Percentiles rank a stretch among this genome's conserved stretches.
phyloP scores from a whole-genome alignment of 2,329 filamentous ascomycete genomes.

The Verticillium klebahnii region DNA sequence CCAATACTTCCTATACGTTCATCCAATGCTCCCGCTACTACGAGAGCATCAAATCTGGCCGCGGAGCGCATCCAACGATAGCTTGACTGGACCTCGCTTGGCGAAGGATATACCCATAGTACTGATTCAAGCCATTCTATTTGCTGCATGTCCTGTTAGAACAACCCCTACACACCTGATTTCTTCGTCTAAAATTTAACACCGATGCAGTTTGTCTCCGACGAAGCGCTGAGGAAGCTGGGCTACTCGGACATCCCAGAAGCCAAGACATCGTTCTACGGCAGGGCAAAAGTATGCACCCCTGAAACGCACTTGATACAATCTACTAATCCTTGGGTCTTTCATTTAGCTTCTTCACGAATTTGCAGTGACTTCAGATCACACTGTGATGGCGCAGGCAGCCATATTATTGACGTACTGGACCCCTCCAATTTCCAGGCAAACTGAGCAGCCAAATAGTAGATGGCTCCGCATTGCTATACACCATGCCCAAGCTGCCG shows the following conservation, averaged over 20 bases:
- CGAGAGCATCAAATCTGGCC: slow-evolving; percentile 40
- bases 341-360: slow-evolving; percentile 32
- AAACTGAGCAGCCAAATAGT: slow-evolving; percentile 33
- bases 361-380: slow-evolving; percentile 36
- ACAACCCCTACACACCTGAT: slow-evolving; percentile 14
- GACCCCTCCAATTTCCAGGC: slow-evolving; percentile 24
- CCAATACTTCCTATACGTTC: slow-evolving; percentile 42
- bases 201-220: slow-evolving; percentile 28
- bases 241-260: slow-evolving; percentile 38
- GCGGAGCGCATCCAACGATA: slow-evolving; percentile 25
- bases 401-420: slow-evolving; percentile 39
- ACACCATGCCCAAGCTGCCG: slow-evolving; percentile 42
- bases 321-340: too few relatives aligned
- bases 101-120: slow-evolving; percentile 35
- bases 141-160: slow-evolving; percentile 31
- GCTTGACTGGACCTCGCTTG: background rate
- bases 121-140: slow-evolving; percentile 40
- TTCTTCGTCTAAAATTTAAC: slow-evolving; percentile 6
- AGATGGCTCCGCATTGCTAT: slow-evolving; percentile 46
- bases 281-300: slow-evolving; percentile 13
- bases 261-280: slow-evolving; percentile 39
- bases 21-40: slow-evolving; percentile 36
- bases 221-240: slow-evolving; percentile 30
- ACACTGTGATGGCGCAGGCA: slow-evolving; percentile 33
- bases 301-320: too few relatives aligned